Conservation (phyloP, 2,329 filamentous ascomycete genomes). For the Scedosporium minutisporum region DNA sequence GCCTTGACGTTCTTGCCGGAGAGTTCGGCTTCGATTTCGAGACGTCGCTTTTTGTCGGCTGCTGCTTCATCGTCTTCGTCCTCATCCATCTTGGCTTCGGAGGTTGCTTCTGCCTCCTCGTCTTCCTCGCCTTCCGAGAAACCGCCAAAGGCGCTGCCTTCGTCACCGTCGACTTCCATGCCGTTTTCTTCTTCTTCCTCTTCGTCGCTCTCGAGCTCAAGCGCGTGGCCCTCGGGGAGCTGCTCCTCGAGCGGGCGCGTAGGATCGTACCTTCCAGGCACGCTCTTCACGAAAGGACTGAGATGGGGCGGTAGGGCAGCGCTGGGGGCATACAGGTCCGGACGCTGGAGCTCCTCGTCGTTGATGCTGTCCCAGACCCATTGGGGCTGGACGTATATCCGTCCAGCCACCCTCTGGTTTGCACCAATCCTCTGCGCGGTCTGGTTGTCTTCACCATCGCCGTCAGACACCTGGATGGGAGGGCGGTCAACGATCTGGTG, state of each 20-base stretch:
- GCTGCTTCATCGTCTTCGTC: constrained; percentile 26
- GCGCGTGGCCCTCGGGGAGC: constrained; percentile 75
- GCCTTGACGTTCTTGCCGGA: constrained; percentile 54
- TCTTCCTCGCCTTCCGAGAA: constrained; percentile 29
- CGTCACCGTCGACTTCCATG: constrained; percentile 40
- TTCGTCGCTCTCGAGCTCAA: constrained; percentile 54
- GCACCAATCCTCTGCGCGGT: constrained; percentile 46
- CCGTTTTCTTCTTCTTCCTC: constrained; percentile 34
- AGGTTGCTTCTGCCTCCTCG: constrained; percentile 41
- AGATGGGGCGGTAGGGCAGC: constrained; percentile 86
- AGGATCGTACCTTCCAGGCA: constrained; percentile 84
- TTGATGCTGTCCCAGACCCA: constrained; percentile 99
- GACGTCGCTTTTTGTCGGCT: constrained; percentile 57
- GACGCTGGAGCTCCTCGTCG: constrained; percentile 75
- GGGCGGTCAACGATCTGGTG: constrained; percentile 95
- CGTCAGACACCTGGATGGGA: constrained; percentile 50
- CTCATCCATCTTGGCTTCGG: constrained; percentile 33
- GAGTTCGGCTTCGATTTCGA: constrained; percentile 87
- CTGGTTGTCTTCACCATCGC: constrained; percentile 50
- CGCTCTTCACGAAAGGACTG: constrained; percentile 87
- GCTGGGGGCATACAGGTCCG: constrained; percentile 83
- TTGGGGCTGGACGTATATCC: constrained; percentile 90
- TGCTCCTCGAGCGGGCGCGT: constrained; percentile 78
- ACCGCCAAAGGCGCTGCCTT: constrained; percentile 29
- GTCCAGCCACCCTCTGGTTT: constrained; percentile 75